Conservation (phyloP, 768 basidiomycete genomes). For the Austroboletus festivus region DNA sequence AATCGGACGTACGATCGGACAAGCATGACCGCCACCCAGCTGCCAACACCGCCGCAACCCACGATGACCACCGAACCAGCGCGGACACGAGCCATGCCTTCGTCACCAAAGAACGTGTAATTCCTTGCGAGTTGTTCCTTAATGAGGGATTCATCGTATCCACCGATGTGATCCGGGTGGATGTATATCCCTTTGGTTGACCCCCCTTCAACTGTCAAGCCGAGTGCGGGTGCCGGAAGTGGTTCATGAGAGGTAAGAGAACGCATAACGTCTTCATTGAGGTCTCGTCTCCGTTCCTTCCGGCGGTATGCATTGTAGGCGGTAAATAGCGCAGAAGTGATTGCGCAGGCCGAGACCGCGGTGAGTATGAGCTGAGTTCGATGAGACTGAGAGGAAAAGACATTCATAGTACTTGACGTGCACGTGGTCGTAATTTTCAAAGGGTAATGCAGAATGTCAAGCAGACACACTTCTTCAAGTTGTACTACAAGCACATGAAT, state of each 20-base stretch:
- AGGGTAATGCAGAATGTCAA: too few relatives aligned
- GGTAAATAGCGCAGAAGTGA: constrained; percentile 58
- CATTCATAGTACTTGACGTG: constrained; percentile 20
- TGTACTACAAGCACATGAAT: too few relatives aligned
- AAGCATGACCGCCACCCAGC: constrained; percentile 94
- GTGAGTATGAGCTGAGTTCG: constrained; percentile 61
- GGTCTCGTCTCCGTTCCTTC: constrained; percentile 48
- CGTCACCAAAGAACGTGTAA: constrained; percentile 91
- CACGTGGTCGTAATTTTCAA: too few relatives aligned
- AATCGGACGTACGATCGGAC: constrained; percentile 82
- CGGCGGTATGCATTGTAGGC: constrained; percentile 51
- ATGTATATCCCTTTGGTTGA: constrained; percentile 14
- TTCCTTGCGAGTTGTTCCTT: constrained; percentile 90
- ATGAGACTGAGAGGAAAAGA: constrained; percentile 44
- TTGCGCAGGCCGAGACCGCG: constrained; percentile 60
- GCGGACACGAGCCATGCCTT: constrained; percentile 78
- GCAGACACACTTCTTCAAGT: too few relatives aligned
- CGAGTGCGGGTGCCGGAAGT: neutral
- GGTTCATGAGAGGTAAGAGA: constrained; percentile 39
- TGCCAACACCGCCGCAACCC: constrained; percentile 96
- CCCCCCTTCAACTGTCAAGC: constrained; percentile 4
- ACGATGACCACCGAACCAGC: constrained; percentile 78
- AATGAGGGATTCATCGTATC: constrained; percentile 78
- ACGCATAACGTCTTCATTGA: constrained; percentile 54
- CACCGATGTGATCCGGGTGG: constrained; percentile 19